Percentiles rank a stretch among this genome's conserved stretches.
phyloP scores from a whole-genome alignment of 257 asterid genomes.

The Ilex asprella region DNA sequence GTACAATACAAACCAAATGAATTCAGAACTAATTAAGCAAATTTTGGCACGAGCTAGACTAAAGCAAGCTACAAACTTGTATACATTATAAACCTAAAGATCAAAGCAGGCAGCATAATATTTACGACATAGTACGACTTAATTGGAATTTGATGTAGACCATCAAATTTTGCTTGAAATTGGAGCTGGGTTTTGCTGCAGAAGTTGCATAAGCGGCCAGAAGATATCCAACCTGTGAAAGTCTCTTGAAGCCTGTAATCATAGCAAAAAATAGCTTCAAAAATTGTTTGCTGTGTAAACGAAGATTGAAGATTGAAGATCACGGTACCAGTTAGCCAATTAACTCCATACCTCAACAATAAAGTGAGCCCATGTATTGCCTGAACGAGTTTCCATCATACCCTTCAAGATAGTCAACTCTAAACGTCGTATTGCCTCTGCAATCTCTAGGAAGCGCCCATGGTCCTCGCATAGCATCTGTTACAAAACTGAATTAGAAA shows the following conservation, averaged over 20 bases:
- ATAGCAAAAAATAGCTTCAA: neutral
- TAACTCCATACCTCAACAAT: constrained; percentile 66
- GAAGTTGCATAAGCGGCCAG: too few species aligned
- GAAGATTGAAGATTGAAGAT: neutral
- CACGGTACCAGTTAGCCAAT: neutral
- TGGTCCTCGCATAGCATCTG: constrained; percentile 80
- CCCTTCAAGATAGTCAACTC: constrained; percentile 70
- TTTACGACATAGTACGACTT: too few species aligned
- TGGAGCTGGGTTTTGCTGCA: too few species aligned
- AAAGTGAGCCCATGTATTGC: constrained; percentile 64
- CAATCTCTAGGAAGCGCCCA: constrained; percentile 66
- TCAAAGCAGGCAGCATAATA: too few species aligned
- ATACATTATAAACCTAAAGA: too few species aligned
- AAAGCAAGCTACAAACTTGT: too few species aligned
- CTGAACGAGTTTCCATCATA: constrained; percentile 50
- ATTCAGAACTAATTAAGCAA: too few species aligned
- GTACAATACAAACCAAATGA: too few species aligned
- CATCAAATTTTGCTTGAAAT: too few species aligned
- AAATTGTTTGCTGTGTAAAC: neutral
- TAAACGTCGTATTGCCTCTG: constrained; percentile 69
- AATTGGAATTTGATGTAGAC: too few species aligned
- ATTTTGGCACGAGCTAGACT: too few species aligned
- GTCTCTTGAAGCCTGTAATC: constrained; percentile 41
- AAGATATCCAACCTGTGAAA: too few species aligned
- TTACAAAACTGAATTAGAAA: neutral